Evolutionary conservation across 225 moss, liverwort and hornwort genomes (phyloP).

Genomic region (Polytrichum commune): DNA sequence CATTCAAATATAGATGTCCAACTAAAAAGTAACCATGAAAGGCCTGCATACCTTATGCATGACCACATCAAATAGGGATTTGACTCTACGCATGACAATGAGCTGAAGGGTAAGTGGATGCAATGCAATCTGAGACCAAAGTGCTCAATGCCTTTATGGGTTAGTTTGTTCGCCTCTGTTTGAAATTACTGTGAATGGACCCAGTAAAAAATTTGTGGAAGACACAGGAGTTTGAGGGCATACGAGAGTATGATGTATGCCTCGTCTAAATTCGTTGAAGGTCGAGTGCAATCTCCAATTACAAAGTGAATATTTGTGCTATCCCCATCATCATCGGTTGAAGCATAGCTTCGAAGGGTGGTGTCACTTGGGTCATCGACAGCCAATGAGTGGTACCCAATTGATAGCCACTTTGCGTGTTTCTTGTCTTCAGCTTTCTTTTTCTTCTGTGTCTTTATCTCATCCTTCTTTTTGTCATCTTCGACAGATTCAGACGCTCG

Average conservation of each 20-base stretch:
- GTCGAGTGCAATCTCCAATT: conserved; percentile 81
- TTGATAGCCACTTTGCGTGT: conserved; percentile 50
- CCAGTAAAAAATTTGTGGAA: background rate
- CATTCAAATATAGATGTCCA: too few species aligned
- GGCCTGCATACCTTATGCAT: too few species aligned
- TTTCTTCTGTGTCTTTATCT: conserved; percentile 49
- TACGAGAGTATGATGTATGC: conserved; percentile 46
- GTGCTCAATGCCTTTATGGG: too few species aligned
- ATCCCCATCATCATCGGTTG: conserved; percentile 32
- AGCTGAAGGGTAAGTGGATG: too few species aligned
- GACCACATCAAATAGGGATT: too few species aligned
- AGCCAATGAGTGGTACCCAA: conserved; percentile 64
- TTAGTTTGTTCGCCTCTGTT: too few species aligned
- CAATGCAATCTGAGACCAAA: too few species aligned
- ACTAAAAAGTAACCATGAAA: too few species aligned
- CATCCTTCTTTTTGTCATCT: conserved; percentile 33
- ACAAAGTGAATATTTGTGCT: conserved; percentile 58
- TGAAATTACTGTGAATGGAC: too few species aligned
- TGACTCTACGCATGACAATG: too few species aligned
- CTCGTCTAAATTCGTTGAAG: conserved; percentile 43
- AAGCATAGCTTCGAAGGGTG: conserved; percentile 18
- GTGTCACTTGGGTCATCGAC: conserved; percentile 44
- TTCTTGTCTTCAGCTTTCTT: conserved; percentile 60
- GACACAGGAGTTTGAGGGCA: background rate
- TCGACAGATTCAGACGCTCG: conserved; percentile 23